phyloP scores from a whole-genome alignment of 495 filamentous ascomycete species.

The Penicillium odoratum region DNA sequence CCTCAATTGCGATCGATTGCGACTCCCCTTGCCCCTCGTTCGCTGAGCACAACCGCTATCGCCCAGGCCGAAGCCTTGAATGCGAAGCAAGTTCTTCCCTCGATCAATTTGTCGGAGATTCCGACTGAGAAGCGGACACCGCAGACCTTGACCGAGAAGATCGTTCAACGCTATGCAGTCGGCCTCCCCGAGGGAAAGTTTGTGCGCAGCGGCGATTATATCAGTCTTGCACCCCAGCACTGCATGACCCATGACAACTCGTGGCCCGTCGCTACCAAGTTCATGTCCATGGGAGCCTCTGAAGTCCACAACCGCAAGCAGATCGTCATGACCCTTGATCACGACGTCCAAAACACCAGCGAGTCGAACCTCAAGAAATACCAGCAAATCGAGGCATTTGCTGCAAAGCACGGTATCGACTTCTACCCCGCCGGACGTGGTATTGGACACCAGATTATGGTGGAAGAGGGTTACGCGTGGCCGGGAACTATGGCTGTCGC shows the following conservation, averaged over 20 bases:
- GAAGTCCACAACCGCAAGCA: constrained; percentile 70
- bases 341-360: constrained; percentile 88
- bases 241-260: constrained; percentile 96
- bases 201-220: constrained; percentile 77
- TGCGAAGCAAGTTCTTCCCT: background rate
- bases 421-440: constrained; percentile 84
- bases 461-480: constrained; percentile 80
- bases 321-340: constrained; percentile 88
- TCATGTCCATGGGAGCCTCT: constrained; percentile 83
- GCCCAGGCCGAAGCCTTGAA: background rate
- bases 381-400: constrained; percentile 81
- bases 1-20: constrained; percentile 1
- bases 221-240: constrained; percentile 69
- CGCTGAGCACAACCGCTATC: background rate
- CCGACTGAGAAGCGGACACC: constrained; percentile 10
- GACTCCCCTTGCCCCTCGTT: background rate
- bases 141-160: constrained; percentile 92
- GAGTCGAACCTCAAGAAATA: constrained; percentile 86
- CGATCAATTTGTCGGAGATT: background rate
- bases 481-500: constrained; percentile 84
- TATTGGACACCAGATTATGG: constrained; percentile 90
- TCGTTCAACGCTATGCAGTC: constrained; percentile 75
- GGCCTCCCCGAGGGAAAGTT: constrained; percentile 70
- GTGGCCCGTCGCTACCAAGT: constrained; percentile 83
- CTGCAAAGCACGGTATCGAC: constrained; percentile 72